Conservation (phyloP, 805 yeast genomes). For the Cyberlindnera maritima region DNA sequence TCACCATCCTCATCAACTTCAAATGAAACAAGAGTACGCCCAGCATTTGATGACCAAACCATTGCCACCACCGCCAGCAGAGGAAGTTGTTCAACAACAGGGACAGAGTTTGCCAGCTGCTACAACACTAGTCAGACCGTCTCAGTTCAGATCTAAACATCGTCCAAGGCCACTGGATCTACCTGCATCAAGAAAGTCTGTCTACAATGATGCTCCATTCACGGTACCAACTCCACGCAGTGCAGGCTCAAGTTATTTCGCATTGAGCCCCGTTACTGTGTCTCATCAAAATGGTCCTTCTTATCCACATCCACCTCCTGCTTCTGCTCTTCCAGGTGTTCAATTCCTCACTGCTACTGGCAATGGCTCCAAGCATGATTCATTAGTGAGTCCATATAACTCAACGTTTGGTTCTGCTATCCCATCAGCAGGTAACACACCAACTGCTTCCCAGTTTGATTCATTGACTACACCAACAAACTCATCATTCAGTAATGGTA, state of each 20-base stretch:
- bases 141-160: slow-evolving; percentile 27
- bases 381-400: slow-evolving; percentile 21
- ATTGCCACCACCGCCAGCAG: slow-evolving; percentile 4
- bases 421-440: slow-evolving; percentile 16
- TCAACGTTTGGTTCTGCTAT: slow-evolving; percentile 13
- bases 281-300: slow-evolving; percentile 10
- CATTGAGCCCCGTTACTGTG: slow-evolving; percentile 18
- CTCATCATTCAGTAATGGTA: slow-evolving; percentile 1
- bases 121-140: slow-evolving; percentile 20
- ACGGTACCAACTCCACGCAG: slow-evolving; percentile 25
- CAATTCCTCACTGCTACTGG: slow-evolving; percentile 13
- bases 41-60: slow-evolving; percentile 1
- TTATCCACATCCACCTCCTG: slow-evolving; percentile 5
- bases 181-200: slow-evolving; percentile 6
- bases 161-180: slow-evolving; percentile 27
- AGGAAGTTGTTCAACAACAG: slow-evolving; percentile 7
- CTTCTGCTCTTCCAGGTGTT: slow-evolving; percentile 19
- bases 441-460: slow-evolving; percentile 13
- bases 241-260: slow-evolving; percentile 17
- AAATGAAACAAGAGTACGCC: slow-evolving; percentile 2
- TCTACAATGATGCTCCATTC: slow-evolving; percentile 23
- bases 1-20: background rate
- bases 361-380: slow-evolving; percentile 5
- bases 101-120: slow-evolving; percentile 16
- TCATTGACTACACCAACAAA: slow-evolving; percentile 15